Base-by-base conservation (phyloP, 306 rosid genomes). In the Begonia masoniana region DNA sequence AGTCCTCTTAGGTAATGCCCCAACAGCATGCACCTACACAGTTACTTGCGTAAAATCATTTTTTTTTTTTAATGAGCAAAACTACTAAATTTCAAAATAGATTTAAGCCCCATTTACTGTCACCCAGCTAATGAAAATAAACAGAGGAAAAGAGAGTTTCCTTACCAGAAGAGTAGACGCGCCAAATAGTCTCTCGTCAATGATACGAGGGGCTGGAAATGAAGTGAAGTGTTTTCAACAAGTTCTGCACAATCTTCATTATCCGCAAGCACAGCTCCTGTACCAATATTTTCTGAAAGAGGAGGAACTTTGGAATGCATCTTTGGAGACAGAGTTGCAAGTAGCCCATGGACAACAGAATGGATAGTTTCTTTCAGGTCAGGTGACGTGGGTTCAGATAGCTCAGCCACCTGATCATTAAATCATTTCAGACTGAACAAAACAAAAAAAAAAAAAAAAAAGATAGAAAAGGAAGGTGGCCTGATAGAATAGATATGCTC, bases 151-250 rank as follows among this genome's bases (percentile, higher is more conserved):
- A 21, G 58, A 16, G 62, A 54, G 52, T 1, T 26, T 69, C 68
- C 94, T 81, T 54, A 91, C 97, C 96, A 85, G 77, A 91, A 91
- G 66, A 91, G 92, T 36, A 85, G 76, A 65, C 94, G 91, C 15
- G 96, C 97, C 42, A 85, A 82, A 61, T 85, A 83, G 64, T 91
- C 92, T 63, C 96, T 69, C 15, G 84, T 91, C 57, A 85, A 56
- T 24, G 91, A 74, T 64, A 91, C 71, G 53, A 71, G 74, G 45
- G 92, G 96, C 70, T 91, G 88, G 71, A 85, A 86, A 15, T 83
- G 86, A 52, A 81, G 83, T 6, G 94, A 83, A 41, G 96, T 75
- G 63, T 91, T 85, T 73, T 80, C 96, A 46, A 84, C 68, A 54
- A 85, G 80, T 73, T 83, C 97, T 3, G 86, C 79, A 85, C 74